Percentiles rank a stretch among this genome's conserved stretches.
phyloP scores from a whole-genome alignment of 2,329 filamentous ascomycete species.

The Blastomyces percursus region DNA sequence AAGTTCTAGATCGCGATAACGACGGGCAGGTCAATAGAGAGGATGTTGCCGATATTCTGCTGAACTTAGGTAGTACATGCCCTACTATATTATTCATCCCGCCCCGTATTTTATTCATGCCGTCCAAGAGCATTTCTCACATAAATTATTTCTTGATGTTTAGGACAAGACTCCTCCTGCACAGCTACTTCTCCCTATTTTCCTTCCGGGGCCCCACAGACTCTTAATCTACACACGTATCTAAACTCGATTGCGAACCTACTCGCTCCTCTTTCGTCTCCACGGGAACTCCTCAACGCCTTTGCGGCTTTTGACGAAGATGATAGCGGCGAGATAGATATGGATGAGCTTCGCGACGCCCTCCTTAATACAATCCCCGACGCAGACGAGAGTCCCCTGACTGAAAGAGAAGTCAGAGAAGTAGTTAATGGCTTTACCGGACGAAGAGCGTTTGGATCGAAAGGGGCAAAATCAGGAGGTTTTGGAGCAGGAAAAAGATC shows the following conservation, averaged over 20 bases:
- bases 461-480: slow-evolving; percentile 33
- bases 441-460: slow-evolving; percentile 65
- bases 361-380: slow-evolving; percentile 73
- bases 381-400: slow-evolving; percentile 51
- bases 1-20: slow-evolving; percentile 81
- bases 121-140: neutral
- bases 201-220: slow-evolving; percentile 54
- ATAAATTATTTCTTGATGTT: neutral
- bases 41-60: slow-evolving; percentile 78
- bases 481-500: slow-evolving; percentile 51
- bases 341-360: slow-evolving; percentile 70
- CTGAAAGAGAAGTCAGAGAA: slow-evolving; percentile 66
- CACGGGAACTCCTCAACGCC: slow-evolving; percentile 71
- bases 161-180: slow-evolving; percentile 62
- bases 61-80: slow-evolving; percentile 60
- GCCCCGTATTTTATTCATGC: neutral
- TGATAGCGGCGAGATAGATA: slow-evolving; percentile 84
- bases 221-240: slow-evolving; percentile 74
- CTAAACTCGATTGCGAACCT: slow-evolving; percentile 69
- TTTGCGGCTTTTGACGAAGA: slow-evolving; percentile 94
- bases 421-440: slow-evolving; percentile 82
- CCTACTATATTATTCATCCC: slow-evolving; percentile 9
- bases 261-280: slow-evolving; percentile 62
- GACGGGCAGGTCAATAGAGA: slow-evolving; percentile 72
- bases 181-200: slow-evolving; percentile 73